Evolutionary conservation across 306 rosid genomes (phyloP).

Genomic region (Acacia crassicarpa): DNA sequence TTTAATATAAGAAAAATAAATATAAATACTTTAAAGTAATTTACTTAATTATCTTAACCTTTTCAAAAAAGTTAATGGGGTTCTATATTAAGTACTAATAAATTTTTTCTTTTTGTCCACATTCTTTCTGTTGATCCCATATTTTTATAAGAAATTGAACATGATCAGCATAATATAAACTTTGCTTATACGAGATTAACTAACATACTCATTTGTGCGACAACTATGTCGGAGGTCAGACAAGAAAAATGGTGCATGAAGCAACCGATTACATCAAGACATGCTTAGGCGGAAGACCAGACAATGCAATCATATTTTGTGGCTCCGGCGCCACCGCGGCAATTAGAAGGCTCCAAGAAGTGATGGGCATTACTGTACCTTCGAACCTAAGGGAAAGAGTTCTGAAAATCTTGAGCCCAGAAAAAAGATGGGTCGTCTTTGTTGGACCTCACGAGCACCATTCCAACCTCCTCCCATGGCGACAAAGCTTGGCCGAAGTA

Average conservation of each 20-base stretch:
- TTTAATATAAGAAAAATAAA: too few species aligned
- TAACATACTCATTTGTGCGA: slow-evolving; percentile 79
- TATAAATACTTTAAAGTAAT: too few species aligned
- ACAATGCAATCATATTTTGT: slow-evolving; percentile 64
- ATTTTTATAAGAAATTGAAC: too few species aligned
- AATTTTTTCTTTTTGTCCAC: too few species aligned
- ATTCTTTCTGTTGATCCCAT: too few species aligned
- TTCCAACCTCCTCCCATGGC: slow-evolving; percentile 85
- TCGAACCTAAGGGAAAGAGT: slow-evolving; percentile 33
- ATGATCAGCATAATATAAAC: too few species aligned
- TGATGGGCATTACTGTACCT: slow-evolving; percentile 68
- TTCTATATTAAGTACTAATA: too few species aligned
- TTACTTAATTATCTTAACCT: too few species aligned
- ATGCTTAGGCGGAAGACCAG: slow-evolving; percentile 67
- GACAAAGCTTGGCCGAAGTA: slow-evolving; percentile 77
- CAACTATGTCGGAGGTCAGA: slow-evolving; percentile 71
- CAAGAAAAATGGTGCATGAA: slow-evolving; percentile 64
- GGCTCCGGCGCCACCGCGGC: slow-evolving; percentile 87
- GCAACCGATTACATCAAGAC: slow-evolving; percentile 59
- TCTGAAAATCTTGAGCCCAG: slow-evolving; percentile 25
- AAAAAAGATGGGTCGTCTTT: slow-evolving; percentile 84
- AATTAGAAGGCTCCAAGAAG: slow-evolving; percentile 83
- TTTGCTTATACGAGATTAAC: too few species aligned
- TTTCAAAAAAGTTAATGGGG: accelerated
- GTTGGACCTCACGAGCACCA: slow-evolving; percentile 90